Evolutionary conservation across 148 eudicot species (phyloP).

Genomic region (Linanthus parryae): DNA sequence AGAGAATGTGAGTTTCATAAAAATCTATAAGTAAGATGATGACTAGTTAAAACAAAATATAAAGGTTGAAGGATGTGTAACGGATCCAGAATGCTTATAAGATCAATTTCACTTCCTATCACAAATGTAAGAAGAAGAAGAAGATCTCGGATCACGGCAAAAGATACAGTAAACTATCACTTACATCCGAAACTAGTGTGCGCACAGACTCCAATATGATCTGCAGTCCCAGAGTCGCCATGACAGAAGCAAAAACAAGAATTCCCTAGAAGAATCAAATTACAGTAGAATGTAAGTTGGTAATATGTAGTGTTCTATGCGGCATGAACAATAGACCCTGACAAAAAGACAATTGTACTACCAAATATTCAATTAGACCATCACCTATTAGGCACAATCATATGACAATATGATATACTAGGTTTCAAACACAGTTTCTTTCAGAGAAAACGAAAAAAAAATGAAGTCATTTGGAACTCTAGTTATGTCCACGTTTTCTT

Average conservation of each 20-base stretch:
- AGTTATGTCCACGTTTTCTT: no score
- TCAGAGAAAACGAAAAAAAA: no score
- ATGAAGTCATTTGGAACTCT: no score
- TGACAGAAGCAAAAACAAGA: slow-evolving; percentile 93
- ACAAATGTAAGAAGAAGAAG: no score
- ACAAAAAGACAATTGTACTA: not conserved
- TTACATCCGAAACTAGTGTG: slow-evolving; percentile 49
- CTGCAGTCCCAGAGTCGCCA: slow-evolving; percentile 91
- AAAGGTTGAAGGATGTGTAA: not conserved
- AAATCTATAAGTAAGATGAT: not conserved
- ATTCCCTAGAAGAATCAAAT: slow-evolving; percentile 46
- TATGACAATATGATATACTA: no score
- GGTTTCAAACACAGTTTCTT: no score
- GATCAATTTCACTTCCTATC: not conserved
- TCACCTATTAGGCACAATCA: no score
- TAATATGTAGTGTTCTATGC: not conserved
- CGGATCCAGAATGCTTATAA: not conserved
- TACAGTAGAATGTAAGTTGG: not conserved
- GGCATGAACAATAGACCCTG: not conserved
- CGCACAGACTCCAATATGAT: slow-evolving; percentile 72
- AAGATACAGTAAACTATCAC: slow-evolving; percentile 4
- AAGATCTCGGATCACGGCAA: not conserved
- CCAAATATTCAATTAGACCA: not conserved
- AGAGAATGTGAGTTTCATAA: no score
- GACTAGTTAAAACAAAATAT: not conserved